Evolutionary conservation across 108 stramenopile species (phyloP), one percentile per base, ranked within the genome.

Genomic region (Conticribra weissflogii): DNA sequence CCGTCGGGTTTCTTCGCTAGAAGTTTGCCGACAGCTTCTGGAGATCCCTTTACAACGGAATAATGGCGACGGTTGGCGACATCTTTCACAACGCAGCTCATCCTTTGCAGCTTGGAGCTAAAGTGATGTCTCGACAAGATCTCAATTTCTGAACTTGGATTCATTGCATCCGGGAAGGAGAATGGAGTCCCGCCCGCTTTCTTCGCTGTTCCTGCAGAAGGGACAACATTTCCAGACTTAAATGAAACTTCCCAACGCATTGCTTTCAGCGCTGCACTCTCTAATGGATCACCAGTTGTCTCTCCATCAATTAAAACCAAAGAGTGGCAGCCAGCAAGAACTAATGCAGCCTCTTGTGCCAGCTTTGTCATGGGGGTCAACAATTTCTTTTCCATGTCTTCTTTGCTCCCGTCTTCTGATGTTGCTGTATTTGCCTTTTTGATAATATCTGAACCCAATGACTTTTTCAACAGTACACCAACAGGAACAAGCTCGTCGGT

Each of bases 401-500:
- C 73, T 49, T 81, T 73, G 1, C 67, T 70, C 22, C 62, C 63
- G 28, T 77, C 76, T 64, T 86, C 75, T 9, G 34, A 16, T 36
- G 72, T 79, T 21, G 54, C 27, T 28, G 54, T 31, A 3, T 54
- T 45, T 30, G 49, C 47, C 17, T 54, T 34, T 32, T 21, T 27
- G 28, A 28, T 25, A 29, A 63, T 41, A 46, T 78, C 72, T 24
- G 30, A 30, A 24, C 59, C 57, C 16, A 69, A 27, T 9, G 71
- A 58, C 21, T 51, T 18, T 14, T 24, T 52, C 4, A 74, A 76
- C 56, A 82, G 72, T 0, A 98, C 95, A 58, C 98, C 98, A 23
- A 96, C 97, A 0, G 98, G 95, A 14, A 98, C 97, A 23, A 98
- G 76, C 72, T 97, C 95, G 78, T 98, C 98, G 0, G 98, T 98